phyloP scores from a whole-genome alignment of 495 filamentous ascomycete species.

The Xylaria scruposa region DNA sequence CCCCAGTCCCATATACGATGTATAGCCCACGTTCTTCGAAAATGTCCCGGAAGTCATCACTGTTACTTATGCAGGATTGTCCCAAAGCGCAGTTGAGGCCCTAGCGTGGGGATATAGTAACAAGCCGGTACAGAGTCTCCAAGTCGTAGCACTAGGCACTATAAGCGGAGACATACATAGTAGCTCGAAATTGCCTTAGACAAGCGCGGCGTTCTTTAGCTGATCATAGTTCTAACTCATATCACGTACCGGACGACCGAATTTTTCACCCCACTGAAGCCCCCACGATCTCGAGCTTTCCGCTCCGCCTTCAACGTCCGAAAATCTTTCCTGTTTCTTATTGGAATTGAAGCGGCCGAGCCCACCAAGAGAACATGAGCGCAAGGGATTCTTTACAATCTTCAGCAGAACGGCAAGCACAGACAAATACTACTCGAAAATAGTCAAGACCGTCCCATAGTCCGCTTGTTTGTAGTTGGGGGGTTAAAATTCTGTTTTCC shows the following conservation, averaged over 20 bases:
- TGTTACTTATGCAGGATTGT: background rate
- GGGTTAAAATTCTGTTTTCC: background rate
- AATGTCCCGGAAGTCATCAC: background rate
- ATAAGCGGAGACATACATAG: background rate
- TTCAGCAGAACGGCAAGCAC: background rate
- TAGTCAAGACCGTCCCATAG: background rate
- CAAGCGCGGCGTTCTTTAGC: background rate
- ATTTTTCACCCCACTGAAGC: background rate
- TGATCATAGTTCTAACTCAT: background rate
- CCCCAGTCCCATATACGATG: background rate
- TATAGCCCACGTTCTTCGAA: background rate
- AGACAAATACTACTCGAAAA: background rate
- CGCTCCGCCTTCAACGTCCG: background rate
- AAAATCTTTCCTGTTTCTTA: background rate
- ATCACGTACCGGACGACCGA: background rate
- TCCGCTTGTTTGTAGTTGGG: background rate
- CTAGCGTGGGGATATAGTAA: background rate
- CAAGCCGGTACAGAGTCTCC: background rate
- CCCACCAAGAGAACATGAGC: background rate
- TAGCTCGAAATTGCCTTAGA: background rate
- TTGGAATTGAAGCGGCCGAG: background rate
- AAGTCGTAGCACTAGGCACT: background rate
- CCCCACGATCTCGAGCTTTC: background rate
- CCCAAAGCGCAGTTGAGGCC: background rate
- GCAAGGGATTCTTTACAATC: background rate